These are phyloP conservation scores for Gaultheria prostrata DNA, from an alignment of 148 eudicot species.

Conservation along the genomic window DNA sequence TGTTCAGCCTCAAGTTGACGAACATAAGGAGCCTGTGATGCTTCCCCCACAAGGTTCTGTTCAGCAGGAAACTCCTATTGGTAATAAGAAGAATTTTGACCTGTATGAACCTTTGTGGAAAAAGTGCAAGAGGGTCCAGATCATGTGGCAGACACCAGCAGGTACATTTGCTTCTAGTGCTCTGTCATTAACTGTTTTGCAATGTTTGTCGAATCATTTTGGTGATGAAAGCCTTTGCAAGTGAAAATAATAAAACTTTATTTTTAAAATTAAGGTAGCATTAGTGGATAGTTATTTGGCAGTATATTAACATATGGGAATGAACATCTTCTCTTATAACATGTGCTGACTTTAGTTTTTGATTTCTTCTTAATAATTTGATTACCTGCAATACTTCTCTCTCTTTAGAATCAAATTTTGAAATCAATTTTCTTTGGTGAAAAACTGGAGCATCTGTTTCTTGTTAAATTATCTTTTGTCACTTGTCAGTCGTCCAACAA, in stretches of 20 bases:
- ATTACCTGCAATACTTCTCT: too few relatives aligned
- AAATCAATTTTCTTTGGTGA: background rate
- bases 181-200: constrained; percentile 26
- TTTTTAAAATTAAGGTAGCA: background rate
- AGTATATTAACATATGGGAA: background rate
- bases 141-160: constrained; percentile 83
- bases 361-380: background rate
- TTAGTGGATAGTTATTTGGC: background rate
- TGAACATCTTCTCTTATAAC: background rate
- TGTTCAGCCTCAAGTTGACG: constrained; percentile 55
- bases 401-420: background rate
- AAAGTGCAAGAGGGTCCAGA: constrained; percentile 59
- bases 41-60: constrained; percentile 32
- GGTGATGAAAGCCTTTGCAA: constrained; percentile 17
- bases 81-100: constrained; percentile 34
- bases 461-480: background rate
- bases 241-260: background rate
- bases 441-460: background rate
- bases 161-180: constrained; percentile 51
- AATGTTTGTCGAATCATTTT: constrained; percentile 26
- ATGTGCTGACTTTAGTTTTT: background rate
- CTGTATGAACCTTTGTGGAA: constrained; percentile 50
- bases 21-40: constrained; percentile 48
- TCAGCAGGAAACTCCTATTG: constrained; percentile 34
- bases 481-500: background rate